phyloP scores from a whole-genome alignment of 148 eudicot genomes.

The Rhododendron griersonianum region DNA sequence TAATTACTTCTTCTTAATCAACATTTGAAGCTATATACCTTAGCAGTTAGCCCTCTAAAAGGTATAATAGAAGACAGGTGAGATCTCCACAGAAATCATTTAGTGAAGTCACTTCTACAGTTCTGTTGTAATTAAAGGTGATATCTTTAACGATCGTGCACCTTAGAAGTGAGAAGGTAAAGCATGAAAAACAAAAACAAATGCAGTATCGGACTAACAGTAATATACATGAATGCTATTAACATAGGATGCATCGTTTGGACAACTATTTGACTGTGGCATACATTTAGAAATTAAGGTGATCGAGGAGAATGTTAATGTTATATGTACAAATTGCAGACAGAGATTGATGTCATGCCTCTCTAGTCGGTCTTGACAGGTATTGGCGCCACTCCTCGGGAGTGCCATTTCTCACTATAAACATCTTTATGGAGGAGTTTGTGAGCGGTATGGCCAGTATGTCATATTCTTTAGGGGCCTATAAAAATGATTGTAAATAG shows the following conservation, averaged over 20 bases:
- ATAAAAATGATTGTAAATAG: slow-evolving; percentile 4
- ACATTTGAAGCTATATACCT: background rate
- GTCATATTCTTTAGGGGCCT: slow-evolving; percentile 90
- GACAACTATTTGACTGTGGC: background rate
- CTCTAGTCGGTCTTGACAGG: slow-evolving; percentile 34
- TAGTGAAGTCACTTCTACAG: background rate
- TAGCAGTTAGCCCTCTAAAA: background rate
- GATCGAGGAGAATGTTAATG: background rate
- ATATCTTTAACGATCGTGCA: background rate
- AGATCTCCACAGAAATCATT: background rate
- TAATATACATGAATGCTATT: background rate
- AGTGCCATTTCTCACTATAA: slow-evolving; percentile 58
- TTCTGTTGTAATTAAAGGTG: background rate
- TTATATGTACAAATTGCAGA: slow-evolving; percentile 11
- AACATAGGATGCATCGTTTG: background rate
- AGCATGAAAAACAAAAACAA: background rate
- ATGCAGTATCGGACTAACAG: background rate
- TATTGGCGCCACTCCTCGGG: slow-evolving; percentile 90
- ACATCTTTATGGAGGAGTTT: slow-evolving; percentile 58
- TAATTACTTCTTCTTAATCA: background rate
- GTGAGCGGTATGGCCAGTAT: slow-evolving; percentile 84
- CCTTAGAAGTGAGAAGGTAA: background rate
- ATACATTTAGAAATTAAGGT: background rate
- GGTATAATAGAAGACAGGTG: background rate
- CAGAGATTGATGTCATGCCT: slow-evolving; percentile 18